Evolutionary conservation across 2,329 filamentous ascomycete genomes (phyloP), one percentile per base, ranked within the genome.

Genomic region (Catunica adiposa): DNA sequence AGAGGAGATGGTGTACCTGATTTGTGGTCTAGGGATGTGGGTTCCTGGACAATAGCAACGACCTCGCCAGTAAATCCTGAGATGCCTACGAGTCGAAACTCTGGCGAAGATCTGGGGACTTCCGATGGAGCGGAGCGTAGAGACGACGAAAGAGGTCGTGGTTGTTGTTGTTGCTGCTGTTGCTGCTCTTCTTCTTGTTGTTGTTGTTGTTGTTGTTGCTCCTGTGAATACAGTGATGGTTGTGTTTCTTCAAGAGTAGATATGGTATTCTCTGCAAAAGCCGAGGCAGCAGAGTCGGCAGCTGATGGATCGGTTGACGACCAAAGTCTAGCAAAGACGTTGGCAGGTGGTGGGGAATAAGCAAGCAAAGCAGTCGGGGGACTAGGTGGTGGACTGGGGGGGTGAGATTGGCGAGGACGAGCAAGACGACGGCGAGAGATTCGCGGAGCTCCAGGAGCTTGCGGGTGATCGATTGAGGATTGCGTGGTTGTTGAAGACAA

Each of bases 371-470:
- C 44, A 20, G 5, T 23, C 20, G 44, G 44, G 25, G 44, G 44
- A 26, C 44, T 48, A 2, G 44, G 44, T 29, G 50, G 50, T 1
- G 50, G 50, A 22, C 50, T 52, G n/a, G 31, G 34, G 9, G 50
- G 50, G 11, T 37, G 34, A 15, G 31, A 37, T 26, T 38, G 50
- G 31, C 23, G 29, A 29, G 20, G 11, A 14, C 50, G 50, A 23
- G 26, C 23, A n/a, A 52, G 23, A 37, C 20, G 22, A 20, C 50
- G 50, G 15, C 29, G 29, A 38, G 50, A 8, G 11, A 52, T 38
- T 17, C 50, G 50, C 6, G 50, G 50, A 22, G 50, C 50, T 29
- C 50, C 50, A 38, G 50, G 50, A 38, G 50, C 26, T 38, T 8
- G 31, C 9, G 22, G 50, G 50, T n/a, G 15, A 17, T 29, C 9